Conservation (phyloP, 2,329 filamentous ascomycete species). For the Fusarium clavum region DNA sequence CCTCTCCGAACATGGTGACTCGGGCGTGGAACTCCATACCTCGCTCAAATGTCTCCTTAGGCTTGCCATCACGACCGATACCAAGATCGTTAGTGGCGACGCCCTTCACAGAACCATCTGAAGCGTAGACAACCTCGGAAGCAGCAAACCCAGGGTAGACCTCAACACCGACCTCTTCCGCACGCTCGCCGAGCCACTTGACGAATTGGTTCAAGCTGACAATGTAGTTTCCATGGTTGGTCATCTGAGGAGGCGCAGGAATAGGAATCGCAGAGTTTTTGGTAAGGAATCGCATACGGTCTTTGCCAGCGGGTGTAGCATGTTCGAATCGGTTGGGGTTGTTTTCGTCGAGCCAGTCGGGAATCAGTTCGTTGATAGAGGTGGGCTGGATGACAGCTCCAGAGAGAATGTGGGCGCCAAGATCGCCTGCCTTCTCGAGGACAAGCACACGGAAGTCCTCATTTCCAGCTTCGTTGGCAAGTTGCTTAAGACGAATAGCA, state of each 20-base stretch:
- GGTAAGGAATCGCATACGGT: slow-evolving; percentile 95
- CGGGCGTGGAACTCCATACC: slow-evolving; percentile 98
- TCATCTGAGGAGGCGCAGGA: slow-evolving; percentile 94
- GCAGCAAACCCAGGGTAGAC: slow-evolving; percentile 97
- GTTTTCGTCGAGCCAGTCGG: slow-evolving; percentile 90
- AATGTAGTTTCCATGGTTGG: slow-evolving; percentile 98
- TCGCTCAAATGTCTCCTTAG: slow-evolving; percentile 91
- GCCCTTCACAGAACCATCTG: slow-evolving; percentile 89
- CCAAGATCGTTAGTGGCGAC: slow-evolving; percentile 97
- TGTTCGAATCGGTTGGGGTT: slow-evolving; percentile 90
- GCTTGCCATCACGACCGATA: slow-evolving; percentile 81
- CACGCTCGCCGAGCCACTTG: slow-evolving; percentile 94
- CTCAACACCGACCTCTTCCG: slow-evolving; percentile 96
- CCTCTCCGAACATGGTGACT: slow-evolving; percentile 92
- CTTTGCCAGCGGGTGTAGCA: slow-evolving; percentile 83
- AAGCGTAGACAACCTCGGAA: slow-evolving; percentile 87
- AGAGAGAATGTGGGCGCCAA: slow-evolving; percentile 94
- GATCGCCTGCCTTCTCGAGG: slow-evolving; percentile 93
- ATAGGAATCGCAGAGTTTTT: slow-evolving; percentile 81
- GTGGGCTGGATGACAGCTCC: slow-evolving; percentile 94
- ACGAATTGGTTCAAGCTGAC: slow-evolving; percentile 94
- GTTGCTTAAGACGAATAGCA: slow-evolving; percentile 93
- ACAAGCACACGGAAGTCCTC: slow-evolving; percentile 94
- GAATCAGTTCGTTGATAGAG: slow-evolving; percentile 88
- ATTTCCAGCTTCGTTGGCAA: slow-evolving; percentile 93